Conservation (phyloP, 2,329 filamentous ascomycete species). For the Camillea tinctor region DNA sequence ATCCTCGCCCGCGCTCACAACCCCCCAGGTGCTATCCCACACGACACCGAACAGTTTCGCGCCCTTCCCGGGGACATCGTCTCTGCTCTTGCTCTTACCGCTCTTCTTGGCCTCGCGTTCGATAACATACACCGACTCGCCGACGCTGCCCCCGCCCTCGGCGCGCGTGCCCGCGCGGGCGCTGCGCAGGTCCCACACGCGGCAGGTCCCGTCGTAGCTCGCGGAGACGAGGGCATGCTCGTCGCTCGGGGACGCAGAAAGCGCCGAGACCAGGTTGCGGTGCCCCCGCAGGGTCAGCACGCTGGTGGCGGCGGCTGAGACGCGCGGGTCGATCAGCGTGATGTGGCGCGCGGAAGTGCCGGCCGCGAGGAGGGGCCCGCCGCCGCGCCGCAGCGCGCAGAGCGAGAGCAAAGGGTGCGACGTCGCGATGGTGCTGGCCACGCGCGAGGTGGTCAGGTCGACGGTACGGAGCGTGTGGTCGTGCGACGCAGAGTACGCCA, state of each 20-base stretch:
- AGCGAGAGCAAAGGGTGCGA: constrained; percentile 81
- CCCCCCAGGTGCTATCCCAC: constrained; percentile 84
- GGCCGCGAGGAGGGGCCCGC: constrained; percentile 55
- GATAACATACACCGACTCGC: constrained; percentile 75
- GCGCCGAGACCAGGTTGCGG: constrained; percentile 65
- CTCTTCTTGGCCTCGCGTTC: constrained; percentile 69
- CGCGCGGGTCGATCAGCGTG: constrained; percentile 87
- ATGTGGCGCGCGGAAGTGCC: constrained; percentile 86
- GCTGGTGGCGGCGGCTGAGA: constrained; percentile 70
- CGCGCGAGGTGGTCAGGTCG: constrained; percentile 76
- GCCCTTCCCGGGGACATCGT: constrained; percentile 68
- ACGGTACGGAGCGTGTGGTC: constrained; percentile 91
- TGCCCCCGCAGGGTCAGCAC: constrained; percentile 93
- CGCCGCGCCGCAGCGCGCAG: constrained; percentile 67
- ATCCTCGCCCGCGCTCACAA: constrained; percentile 90
- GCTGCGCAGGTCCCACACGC: constrained; percentile 89
- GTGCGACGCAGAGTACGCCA: constrained; percentile 87
- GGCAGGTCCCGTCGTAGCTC: constrained; percentile 88
- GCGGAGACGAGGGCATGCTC: constrained; percentile 82
- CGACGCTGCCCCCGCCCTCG: constrained; percentile 61
- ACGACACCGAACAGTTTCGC: constrained; percentile 85
- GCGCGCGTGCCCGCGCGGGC: constrained; percentile 58
- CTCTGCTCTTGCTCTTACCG: constrained; percentile 53
- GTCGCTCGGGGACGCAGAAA: constrained; percentile 56
- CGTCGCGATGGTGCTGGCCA: constrained; percentile 81